phyloP scores from a whole-genome alignment of 2,329 filamentous ascomycete species.

The Alternaria postmessia region DNA sequence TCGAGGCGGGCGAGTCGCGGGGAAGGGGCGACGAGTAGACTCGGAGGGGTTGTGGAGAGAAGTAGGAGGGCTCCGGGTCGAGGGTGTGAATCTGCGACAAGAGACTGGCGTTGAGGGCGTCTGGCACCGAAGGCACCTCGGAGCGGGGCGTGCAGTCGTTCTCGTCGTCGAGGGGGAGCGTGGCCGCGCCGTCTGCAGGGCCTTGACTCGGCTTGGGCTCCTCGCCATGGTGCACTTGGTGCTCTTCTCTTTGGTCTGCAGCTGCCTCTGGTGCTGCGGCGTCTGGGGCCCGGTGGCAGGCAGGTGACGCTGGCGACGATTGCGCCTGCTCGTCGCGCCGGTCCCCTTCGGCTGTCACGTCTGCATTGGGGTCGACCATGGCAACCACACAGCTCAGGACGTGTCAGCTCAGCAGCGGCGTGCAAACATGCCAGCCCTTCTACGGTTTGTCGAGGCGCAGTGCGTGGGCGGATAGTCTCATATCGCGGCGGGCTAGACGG shows the following conservation, averaged over 20 bases:
- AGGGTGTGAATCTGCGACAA: constrained; percentile 28
- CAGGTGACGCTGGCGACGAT: constrained; percentile 18
- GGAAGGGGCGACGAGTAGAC: constrained; percentile 43
- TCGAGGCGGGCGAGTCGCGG: constrained; percentile 39
- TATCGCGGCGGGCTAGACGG: constrained; percentile 31
- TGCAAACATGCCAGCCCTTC: constrained; percentile 44
- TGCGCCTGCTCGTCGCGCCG: constrained; percentile 16
- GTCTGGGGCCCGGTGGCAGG: constrained; percentile 35
- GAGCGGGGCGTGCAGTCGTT: constrained; percentile 53
- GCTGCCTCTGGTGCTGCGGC: constrained; percentile 19
- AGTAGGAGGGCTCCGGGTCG: constrained; percentile 48
- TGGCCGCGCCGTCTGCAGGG: background rate
- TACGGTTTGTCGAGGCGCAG: constrained; percentile 19
- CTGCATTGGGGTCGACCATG: constrained; percentile 41
- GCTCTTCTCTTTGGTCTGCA: background rate
- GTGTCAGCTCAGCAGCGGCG: constrained; percentile 39
- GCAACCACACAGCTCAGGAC: constrained; percentile 33
- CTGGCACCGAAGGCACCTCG: constrained; percentile 47
- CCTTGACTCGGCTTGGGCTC: constrained; percentile 19
- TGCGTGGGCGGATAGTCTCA: constrained; percentile 35
- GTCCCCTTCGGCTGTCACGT: constrained; percentile 35
- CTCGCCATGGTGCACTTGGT: constrained; percentile 6
- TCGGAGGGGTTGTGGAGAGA: constrained; percentile 50
- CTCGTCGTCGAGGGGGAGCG: constrained; percentile 28
- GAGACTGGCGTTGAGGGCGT: constrained; percentile 30